Base-by-base conservation (phyloP, 2,329 filamentous ascomycete genomes). In the Sporothrix pallida region DNA sequence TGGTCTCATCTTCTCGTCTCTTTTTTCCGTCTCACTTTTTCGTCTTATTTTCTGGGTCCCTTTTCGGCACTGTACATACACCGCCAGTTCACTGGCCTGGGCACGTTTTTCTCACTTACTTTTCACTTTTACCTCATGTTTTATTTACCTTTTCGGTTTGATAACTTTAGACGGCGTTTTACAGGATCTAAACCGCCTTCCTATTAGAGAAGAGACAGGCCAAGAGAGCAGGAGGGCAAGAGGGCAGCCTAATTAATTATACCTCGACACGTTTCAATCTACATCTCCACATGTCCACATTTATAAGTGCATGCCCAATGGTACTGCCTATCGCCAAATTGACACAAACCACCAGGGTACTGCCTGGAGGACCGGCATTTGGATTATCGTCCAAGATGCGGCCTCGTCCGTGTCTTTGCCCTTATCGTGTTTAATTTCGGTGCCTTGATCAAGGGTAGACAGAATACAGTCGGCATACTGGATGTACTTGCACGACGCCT, bases 181-280 rank as follows among this genome's bases (percentile, higher is more conserved):
- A 46, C 20, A 15, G 42, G 62, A 67, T 26, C 42, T 6, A 20
- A 26, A 23, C 20, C 42, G 46, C n/a, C 42, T 65, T 52, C 48
- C 17, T 65, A 20, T 9, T 42, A 17, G 56, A 60, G 23, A 37
- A 46, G 60, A 48, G n/a, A 26, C 10, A 65, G 37, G n/a, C 37
- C 20, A 13, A 42, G n/a, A 46, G 37, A 52, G 23, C 23, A 26
- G 23, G 23, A 37, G 23, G 37, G 23, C 7, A 20, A 54, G 26
- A 42, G 52, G 68, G 37, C 52, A 48, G 68, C 68, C 68, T 70
- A 70, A 58, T 70, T 58, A 37, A 6, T 37, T 37, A 37, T 20
- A n/a, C 37, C n/a, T 58, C 12, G 52, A 60, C 68, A 58, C 68
- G 54, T 71, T 70, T 58, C 54, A 62, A 60, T 37, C 13, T 9